Conservation (phyloP, 805 yeast genomes). For the Jamesozyma hellenica region DNA sequence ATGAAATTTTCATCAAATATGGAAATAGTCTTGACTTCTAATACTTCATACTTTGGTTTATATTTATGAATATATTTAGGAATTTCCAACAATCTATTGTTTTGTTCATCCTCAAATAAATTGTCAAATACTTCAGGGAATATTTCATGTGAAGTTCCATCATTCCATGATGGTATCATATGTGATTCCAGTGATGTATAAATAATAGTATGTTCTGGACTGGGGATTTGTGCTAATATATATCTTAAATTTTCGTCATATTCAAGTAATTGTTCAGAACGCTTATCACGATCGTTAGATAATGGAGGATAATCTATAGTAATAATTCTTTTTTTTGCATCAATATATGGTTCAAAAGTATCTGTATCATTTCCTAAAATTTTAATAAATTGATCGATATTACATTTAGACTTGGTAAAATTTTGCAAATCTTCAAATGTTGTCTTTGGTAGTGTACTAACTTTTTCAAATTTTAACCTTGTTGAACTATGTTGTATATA, state of each 20-base stretch:
- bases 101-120: constrained; percentile 40
- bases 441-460: constrained; percentile 21
- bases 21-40: constrained; percentile 9
- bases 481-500: constrained; percentile 51
- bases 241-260: constrained; percentile 43
- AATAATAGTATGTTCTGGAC: constrained; percentile 58
- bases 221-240: constrained; percentile 58
- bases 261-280: constrained; percentile 29
- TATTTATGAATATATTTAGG: constrained; percentile 24
- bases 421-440: constrained; percentile 14
- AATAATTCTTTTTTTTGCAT: constrained; percentile 53
- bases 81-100: constrained; percentile 31
- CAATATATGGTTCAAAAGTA: constrained; percentile 48
- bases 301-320: constrained; percentile 47
- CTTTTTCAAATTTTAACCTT: constrained; percentile 47
- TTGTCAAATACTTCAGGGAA: constrained; percentile 9
- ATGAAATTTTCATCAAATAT: constrained; percentile 20
- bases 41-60: constrained; percentile 22
- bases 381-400: constrained; percentile 14
- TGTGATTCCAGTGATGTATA: constrained; percentile 37
- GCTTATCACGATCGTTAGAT: constrained; percentile 29
- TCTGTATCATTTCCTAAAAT: constrained; percentile 32
- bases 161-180: constrained; percentile 7
- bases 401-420: constrained; percentile 17
- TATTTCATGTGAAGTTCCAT: neutral